These are phyloP conservation scores for Sclerotinia borealis DNA, from an alignment of 2,329 filamentous ascomycete species.

Conservation along the genomic window DNA sequence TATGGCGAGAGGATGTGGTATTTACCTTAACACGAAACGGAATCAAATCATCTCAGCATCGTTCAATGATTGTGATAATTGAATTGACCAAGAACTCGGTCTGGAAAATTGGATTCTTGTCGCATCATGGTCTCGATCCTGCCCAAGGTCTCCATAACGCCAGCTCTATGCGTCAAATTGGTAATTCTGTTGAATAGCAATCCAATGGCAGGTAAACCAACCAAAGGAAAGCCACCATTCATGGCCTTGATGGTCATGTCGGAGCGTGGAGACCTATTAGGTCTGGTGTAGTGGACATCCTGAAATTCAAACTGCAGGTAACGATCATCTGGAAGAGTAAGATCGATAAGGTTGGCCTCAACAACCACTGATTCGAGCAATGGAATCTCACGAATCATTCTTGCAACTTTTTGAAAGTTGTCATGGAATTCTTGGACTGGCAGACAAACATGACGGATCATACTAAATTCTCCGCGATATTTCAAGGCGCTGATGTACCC, in stretches of 20 bases:
- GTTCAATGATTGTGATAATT: not conserved
- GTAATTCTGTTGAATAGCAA: not conserved
- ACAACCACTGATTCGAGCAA: not conserved
- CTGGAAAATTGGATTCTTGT: not conserved
- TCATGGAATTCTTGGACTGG: not conserved
- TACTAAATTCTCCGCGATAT: not conserved
- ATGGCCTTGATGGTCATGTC: constrained; percentile 4
- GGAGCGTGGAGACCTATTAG: not conserved
- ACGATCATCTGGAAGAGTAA: not conserved
- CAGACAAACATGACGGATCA: not conserved
- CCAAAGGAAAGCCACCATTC: not conserved
- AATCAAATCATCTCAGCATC: not conserved
- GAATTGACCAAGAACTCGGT: not conserved
- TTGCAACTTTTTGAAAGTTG: not conserved
- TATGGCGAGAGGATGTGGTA: not conserved
- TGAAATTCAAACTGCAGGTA: not conserved
- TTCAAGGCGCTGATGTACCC: not conserved
- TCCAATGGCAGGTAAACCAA: not conserved
- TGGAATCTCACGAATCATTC: not conserved
- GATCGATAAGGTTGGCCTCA: not conserved
- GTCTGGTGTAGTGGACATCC: not conserved
- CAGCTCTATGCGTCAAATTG: not conserved
- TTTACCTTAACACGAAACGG: not conserved
- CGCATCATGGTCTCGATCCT: not conserved
- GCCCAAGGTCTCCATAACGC: not conserved